Conservation (phyloP, 495 filamentous ascomycete species). For the Neurospora africana region DNA sequence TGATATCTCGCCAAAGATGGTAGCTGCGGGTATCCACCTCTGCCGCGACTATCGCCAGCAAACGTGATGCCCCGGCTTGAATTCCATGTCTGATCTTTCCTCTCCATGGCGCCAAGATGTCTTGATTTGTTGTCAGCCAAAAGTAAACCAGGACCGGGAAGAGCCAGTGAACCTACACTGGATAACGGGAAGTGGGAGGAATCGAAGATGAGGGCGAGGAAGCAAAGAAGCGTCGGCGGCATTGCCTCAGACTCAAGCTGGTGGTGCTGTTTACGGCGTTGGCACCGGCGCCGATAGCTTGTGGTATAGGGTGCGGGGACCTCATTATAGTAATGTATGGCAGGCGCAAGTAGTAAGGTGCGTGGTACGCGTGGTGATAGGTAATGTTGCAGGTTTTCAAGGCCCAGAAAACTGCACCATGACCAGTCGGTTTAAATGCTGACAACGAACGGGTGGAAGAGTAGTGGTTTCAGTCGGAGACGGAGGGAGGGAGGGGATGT, state of each 20-base stretch:
- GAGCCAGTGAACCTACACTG: neutral
- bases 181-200: neutral
- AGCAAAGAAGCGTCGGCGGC: slow-evolving; percentile 1
- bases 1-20: slow-evolving; percentile 2
- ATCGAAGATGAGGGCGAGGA: neutral
- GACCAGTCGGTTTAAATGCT: neutral
- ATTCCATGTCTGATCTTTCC: slow-evolving; percentile 26
- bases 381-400: neutral
- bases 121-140: neutral
- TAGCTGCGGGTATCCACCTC: slow-evolving; percentile 12
- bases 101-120: neutral
- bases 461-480: neutral
- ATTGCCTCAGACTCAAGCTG: neutral
- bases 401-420: neutral
- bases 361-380: neutral
- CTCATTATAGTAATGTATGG: neutral
- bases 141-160: neutral
- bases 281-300: neutral
- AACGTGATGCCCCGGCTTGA: slow-evolving; percentile 31
- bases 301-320: neutral
- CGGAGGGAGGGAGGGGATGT: neutral
- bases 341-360: neutral
- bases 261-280: neutral
- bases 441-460: neutral
- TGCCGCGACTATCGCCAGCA: slow-evolving; percentile 2